A percentile compares a stretch with the other conserved stretches of the same genome.
These are phyloP conservation scores for Naganishia liquefaciens DNA, from an alignment of 1,284 basidiomycete genomes.

Conservation along the genomic window DNA sequence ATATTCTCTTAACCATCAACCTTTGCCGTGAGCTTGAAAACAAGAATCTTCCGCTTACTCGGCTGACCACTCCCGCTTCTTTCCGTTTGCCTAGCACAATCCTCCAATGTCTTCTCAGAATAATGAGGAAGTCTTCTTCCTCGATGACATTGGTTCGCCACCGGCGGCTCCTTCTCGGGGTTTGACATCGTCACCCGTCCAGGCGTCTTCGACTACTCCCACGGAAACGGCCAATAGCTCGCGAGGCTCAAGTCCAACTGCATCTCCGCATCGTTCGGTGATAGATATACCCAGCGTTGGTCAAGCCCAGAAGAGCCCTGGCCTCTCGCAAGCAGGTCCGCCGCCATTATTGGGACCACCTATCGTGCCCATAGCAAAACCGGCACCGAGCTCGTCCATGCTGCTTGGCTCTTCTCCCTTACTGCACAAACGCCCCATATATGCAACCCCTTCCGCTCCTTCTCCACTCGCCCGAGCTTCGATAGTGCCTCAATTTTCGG, in stretches of 20 bases:
- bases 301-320: not conserved
- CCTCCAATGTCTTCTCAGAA: slow-evolving; percentile 17
- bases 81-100: too few species aligned
- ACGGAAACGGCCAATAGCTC: slow-evolving; percentile 26
- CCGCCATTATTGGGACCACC: not conserved
- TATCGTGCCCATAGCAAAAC: slow-evolving; percentile 8
- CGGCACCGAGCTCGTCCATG: not conserved
- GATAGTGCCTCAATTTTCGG: slow-evolving; percentile 31
- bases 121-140: slow-evolving; percentile 21
- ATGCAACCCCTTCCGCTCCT: slow-evolving; percentile 20
- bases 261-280: slow-evolving; percentile 20
- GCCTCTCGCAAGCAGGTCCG: not conserved
- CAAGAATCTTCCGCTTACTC: too few species aligned
- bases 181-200: slow-evolving; percentile 12
- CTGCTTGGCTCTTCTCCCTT: slow-evolving; percentile 6
- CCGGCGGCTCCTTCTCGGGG: slow-evolving; percentile 4
- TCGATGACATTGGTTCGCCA: slow-evolving; percentile 22
- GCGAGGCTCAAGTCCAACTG: slow-evolving; percentile 17
- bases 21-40: not conserved
- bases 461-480: slow-evolving; percentile 32
- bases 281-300: slow-evolving; percentile 16
- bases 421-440: slow-evolving; percentile 15
- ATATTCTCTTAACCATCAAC: slow-evolving; percentile 2
- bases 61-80: not conserved
- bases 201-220: slow-evolving; percentile 11